Percentiles rank a stretch among this genome's conserved stretches.
Evolutionary conservation across 257 asterid species (phyloP).

Genomic region (Agastache rugosa): DNA sequence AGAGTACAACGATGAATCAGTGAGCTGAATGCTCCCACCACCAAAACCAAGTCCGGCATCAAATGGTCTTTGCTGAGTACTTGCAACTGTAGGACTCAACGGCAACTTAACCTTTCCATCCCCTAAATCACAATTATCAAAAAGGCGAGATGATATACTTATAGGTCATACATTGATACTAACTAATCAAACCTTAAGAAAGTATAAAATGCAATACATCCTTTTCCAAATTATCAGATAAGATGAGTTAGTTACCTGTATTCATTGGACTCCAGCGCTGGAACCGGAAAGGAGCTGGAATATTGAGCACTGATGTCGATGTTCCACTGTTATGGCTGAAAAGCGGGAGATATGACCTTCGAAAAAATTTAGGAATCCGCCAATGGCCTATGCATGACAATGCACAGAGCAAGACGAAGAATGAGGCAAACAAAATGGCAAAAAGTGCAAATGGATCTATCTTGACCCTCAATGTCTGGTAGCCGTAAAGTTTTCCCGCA

Average conservation of each 20-base stretch:
- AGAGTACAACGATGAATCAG: slow-evolving; percentile 65
- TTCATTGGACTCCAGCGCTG: slow-evolving; percentile 91
- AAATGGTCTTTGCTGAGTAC: slow-evolving; percentile 62
- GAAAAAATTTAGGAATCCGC: slow-evolving; percentile 62
- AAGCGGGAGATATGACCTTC: slow-evolving; percentile 71
- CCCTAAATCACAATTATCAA: slow-evolving; percentile 51
- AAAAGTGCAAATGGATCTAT: slow-evolving; percentile 57
- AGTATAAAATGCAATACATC: slow-evolving; percentile 19
- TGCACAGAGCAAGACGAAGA: slow-evolving; percentile 63
- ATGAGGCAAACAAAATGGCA: slow-evolving; percentile 63
- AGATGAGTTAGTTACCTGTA: slow-evolving; percentile 55
- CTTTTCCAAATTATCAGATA: background rate
- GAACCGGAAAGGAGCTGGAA: slow-evolving; percentile 77
- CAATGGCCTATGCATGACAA: slow-evolving; percentile 57
- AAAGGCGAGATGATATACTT: slow-evolving; percentile 8
- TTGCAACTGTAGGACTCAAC: slow-evolving; percentile 80
- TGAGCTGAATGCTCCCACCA: slow-evolving; percentile 56
- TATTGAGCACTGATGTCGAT: slow-evolving; percentile 64
- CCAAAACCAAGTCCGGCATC: slow-evolving; percentile 54
- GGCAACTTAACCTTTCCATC: slow-evolving; percentile 89
- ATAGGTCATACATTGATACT: background rate
- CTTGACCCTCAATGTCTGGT: slow-evolving; percentile 56
- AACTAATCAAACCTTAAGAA: slow-evolving; percentile 13
- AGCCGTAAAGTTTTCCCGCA: slow-evolving; percentile 48
- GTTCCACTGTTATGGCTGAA: slow-evolving; percentile 64